Percentiles rank a stretch among this genome's conserved stretches.
Evolutionary conservation across 345 rosid genomes (phyloP).

Genomic region (Carallia brachiata): DNA sequence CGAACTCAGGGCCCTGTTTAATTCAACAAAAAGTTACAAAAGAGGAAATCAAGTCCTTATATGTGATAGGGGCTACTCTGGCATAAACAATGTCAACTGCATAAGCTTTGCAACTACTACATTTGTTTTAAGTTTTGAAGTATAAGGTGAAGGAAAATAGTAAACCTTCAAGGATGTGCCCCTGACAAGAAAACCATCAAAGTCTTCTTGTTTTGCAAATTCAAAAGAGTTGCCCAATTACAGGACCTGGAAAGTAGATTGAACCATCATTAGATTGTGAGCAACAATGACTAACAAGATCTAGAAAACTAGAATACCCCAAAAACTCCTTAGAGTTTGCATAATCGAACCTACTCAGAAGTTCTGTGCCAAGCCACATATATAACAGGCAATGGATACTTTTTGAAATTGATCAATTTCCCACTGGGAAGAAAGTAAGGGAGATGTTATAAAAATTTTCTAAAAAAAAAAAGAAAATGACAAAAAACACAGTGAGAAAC

Average conservation of each 20-base stretch:
- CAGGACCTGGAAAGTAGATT: conserved; percentile 56
- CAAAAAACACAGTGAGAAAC: no score
- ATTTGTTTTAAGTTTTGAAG: not conserved
- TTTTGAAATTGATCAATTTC: no score
- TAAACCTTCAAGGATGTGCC: conserved; percentile 95
- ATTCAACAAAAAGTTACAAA: no score
- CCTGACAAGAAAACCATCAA: conserved; percentile 96
- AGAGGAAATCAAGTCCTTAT: no score
- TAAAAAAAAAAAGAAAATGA: no score
- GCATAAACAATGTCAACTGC: not conserved
- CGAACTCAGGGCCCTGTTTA: conserved; percentile 89
- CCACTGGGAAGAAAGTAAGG: no score
- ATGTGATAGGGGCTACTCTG: not conserved
- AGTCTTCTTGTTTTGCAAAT: conserved; percentile 92
- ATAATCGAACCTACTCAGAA: no score
- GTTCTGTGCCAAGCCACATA: no score
- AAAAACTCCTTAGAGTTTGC: no score
- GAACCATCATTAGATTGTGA: not conserved
- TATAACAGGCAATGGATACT: no score
- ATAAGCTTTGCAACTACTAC: not conserved
- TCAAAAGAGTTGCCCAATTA: conserved; percentile 84
- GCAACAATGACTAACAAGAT: not conserved
- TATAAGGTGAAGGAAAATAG: not conserved
- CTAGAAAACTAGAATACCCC: no score
- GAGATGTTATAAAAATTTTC: no score